phyloP scores from a whole-genome alignment of 179 eudicot species.

The Beta lomatogona region DNA sequence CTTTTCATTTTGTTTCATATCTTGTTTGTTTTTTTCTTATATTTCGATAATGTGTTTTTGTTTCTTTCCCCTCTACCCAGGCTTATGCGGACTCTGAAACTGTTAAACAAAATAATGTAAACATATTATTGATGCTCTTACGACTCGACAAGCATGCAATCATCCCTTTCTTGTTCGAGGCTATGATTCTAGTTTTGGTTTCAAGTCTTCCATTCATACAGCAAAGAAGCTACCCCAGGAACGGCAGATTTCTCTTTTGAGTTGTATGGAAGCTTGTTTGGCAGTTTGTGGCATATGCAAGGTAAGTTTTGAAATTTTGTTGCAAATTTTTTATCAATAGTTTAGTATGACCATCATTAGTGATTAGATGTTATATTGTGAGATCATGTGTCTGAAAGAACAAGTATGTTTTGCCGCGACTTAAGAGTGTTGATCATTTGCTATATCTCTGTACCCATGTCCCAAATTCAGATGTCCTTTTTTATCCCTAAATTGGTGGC shows the following conservation, averaged over 20 bases:
- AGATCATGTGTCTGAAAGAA: not conserved
- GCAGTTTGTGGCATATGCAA: constrained; percentile 89
- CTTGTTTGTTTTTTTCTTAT: not conserved
- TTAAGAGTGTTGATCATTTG: not conserved
- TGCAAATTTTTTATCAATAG: not conserved
- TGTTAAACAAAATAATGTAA: constrained; percentile 89
- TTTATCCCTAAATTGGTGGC: not conserved
- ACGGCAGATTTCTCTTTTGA: constrained; percentile 56
- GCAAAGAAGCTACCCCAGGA: constrained; percentile 78
- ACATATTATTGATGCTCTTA: constrained; percentile 85
- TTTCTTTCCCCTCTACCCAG: constrained; percentile 35
- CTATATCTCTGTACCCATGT: not conserved
- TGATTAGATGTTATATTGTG: not conserved
- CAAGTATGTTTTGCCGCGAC: not conserved
- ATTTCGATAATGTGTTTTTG: not conserved
- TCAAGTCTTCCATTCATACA: constrained; percentile 56
- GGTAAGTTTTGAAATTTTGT: constrained; percentile 48
- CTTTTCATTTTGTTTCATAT: not conserved
- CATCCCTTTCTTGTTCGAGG: constrained; percentile 88
- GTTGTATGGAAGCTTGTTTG: constrained; percentile 72
- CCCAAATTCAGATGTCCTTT: not conserved
- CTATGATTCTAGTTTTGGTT: too few species aligned
- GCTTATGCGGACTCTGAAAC: constrained; percentile 93
- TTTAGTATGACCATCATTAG: too few species aligned
- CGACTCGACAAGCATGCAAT: constrained; percentile 98